phyloP scores from a whole-genome alignment of 495 filamentous ascomycete genomes.

The Talaromyces proteolyticus region DNA sequence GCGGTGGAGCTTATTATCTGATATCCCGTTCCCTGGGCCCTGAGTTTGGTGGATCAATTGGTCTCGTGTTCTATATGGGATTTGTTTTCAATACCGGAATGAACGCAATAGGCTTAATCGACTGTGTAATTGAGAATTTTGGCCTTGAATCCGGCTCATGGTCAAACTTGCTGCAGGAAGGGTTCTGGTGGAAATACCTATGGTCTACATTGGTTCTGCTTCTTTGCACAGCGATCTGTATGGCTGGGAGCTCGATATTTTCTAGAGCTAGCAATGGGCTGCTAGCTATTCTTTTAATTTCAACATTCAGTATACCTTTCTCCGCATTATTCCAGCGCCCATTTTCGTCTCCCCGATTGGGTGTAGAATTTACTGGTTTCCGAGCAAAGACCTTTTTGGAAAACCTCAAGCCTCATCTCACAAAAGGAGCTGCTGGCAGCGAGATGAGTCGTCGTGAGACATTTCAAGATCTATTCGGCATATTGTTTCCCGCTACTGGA shows the following conservation, averaged over 20 bases:
- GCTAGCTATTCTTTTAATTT: slow-evolving; percentile 63
- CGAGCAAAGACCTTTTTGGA: slow-evolving; percentile 60
- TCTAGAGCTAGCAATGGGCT: slow-evolving; percentile 74
- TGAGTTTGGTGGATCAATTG: slow-evolving; percentile 88
- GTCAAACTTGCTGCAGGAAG: slow-evolving; percentile 58
- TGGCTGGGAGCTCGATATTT: slow-evolving; percentile 78
- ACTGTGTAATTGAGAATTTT: slow-evolving; percentile 76
- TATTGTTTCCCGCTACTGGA: slow-evolving; percentile 83
- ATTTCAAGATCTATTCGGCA: slow-evolving; percentile 80
- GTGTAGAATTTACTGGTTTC: slow-evolving; percentile 72
- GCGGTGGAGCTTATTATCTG: slow-evolving; percentile 83
- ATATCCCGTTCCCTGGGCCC: slow-evolving; percentile 83
- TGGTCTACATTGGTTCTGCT: slow-evolving; percentile 69
- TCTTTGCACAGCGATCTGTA: slow-evolving; percentile 69
- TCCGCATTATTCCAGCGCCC: slow-evolving; percentile 63
- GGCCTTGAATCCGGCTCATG: slow-evolving; percentile 53
- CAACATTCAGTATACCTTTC: slow-evolving; percentile 77
- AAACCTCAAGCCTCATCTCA: slow-evolving; percentile 67
- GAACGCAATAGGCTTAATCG: slow-evolving; percentile 82
- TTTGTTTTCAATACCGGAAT: slow-evolving; percentile 82
- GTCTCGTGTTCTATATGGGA: slow-evolving; percentile 82
- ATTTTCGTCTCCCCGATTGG: slow-evolving; percentile 53
- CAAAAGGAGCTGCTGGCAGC: slow-evolving; percentile 61
- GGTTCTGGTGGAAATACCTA: slow-evolving; percentile 74
- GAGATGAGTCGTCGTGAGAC: slow-evolving; percentile 61